Evolutionary conservation across 2,329 filamentous ascomycete species (phyloP).

Genomic region (Cladobotryum mycophilum): DNA sequence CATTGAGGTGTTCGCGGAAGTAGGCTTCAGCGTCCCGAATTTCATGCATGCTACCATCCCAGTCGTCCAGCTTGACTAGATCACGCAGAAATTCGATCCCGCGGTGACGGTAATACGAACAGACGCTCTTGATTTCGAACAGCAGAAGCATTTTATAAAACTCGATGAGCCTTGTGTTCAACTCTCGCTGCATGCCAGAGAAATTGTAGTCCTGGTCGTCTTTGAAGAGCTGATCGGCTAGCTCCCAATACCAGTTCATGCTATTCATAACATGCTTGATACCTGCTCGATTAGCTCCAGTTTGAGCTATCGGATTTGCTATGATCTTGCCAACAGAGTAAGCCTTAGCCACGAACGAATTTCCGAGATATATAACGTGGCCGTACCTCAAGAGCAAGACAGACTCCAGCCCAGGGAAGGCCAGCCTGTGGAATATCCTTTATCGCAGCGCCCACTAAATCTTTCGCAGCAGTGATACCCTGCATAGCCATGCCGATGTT

Average conservation of each 20-base stretch:
- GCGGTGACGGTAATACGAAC: constrained; percentile 27
- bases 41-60: constrained; percentile 22
- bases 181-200: constrained; percentile 12
- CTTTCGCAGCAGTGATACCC: constrained; percentile 18
- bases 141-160: constrained; percentile 33
- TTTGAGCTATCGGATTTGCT: constrained; percentile 22
- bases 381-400: constrained; percentile 27
- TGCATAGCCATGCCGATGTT: constrained; percentile 19
- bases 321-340: constrained; percentile 20
- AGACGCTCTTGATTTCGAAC: constrained; percentile 36
- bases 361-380: too few species aligned
- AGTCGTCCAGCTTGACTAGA: constrained; percentile 28
- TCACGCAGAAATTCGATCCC: constrained; percentile 22
- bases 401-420: constrained; percentile 33
- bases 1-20: constrained; percentile 12
- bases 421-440: constrained; percentile 27
- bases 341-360: neutral
- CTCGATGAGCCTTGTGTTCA: constrained; percentile 22
- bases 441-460: constrained; percentile 21
- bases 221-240: constrained; percentile 24
- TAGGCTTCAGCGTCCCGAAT: constrained; percentile 24
- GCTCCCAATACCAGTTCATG: constrained; percentile 34
- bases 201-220: constrained; percentile 9
- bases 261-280: constrained; percentile 28
- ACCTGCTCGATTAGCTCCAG: constrained; percentile 25